These are phyloP conservation scores for Ramichloridium luteum DNA, from an alignment of 2,329 filamentous ascomycete species.

Conservation along the genomic window DNA sequence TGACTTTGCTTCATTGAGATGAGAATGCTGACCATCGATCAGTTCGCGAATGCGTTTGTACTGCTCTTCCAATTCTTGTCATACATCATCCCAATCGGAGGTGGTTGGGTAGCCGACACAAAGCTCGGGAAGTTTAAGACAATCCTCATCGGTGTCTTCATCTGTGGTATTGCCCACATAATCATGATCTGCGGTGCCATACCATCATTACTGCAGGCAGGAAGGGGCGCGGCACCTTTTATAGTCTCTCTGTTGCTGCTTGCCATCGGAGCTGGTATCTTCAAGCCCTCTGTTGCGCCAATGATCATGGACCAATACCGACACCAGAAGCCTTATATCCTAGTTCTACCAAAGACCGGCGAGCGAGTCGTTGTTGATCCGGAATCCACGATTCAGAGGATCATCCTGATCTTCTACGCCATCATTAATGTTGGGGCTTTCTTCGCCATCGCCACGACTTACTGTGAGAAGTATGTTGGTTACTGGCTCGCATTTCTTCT, in stretches of 20 bases:
- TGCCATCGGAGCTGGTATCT: slow-evolving; percentile 56
- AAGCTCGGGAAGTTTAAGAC: slow-evolving; percentile 16
- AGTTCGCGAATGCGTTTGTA: slow-evolving; percentile 40
- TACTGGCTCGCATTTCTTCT: slow-evolving; percentile 54
- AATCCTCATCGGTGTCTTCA: slow-evolving; percentile 13
- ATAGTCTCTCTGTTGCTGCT: slow-evolving; percentile 49
- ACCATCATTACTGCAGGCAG: slow-evolving; percentile 13
- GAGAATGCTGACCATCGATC: too few species aligned
- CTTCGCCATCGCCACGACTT: slow-evolving; percentile 52
- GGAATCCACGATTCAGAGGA: slow-evolving; percentile 33
- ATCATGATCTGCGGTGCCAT: slow-evolving; percentile 15
- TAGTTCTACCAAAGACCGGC: slow-evolving; percentile 26
- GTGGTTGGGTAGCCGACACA: slow-evolving; percentile 15
- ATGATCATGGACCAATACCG: slow-evolving; percentile 35
- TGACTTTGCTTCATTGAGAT: too few species aligned
- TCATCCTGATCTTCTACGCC: slow-evolving; percentile 53
- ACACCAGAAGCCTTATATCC: slow-evolving; percentile 28
- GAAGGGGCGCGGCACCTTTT: slow-evolving; percentile 14
- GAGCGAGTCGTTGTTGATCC: slow-evolving; percentile 37
- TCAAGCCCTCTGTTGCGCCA: slow-evolving; percentile 62
- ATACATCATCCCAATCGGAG: slow-evolving; percentile 42
- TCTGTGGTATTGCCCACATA: slow-evolving; percentile 14
- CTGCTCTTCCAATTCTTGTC: slow-evolving; percentile 47
- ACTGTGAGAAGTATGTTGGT: slow-evolving; percentile 51
- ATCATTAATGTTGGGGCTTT: slow-evolving; percentile 64